Base-by-base conservation (phyloP, 495 filamentous ascomycete genomes). In the Penicillium cinerascens region DNA sequence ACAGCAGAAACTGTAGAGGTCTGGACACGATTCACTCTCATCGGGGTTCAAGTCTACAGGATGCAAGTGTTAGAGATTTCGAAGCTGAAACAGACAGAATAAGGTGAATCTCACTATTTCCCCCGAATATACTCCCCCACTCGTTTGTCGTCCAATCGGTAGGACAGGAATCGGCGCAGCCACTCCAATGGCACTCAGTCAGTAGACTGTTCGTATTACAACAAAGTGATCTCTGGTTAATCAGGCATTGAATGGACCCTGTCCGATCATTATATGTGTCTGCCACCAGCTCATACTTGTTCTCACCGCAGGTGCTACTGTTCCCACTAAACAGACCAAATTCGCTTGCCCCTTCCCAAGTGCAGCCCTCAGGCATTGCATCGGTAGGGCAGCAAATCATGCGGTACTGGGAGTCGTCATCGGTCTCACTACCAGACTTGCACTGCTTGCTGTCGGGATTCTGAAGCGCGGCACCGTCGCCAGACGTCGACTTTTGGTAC, bases 381-480 rank as follows among this genome's bases (percentile, higher is more conserved):
- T 52, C 17, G 4, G 41, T 52, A 0, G 42, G 49, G 17, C 49
- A 52, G 22, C 42, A 45, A 3, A 52, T 51, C 2, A 51, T 1
- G 1, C 41, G 18, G 27, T 44, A 51, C 40, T 51, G 18, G 25
- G 48, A 17, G 17, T 52, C 11, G 25, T 23, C 40, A 23, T 42
- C 6, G 13, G 18, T 20, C 40, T 27, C 25, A 27, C 40, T 10
- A 20, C 40, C 20, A 42, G 20, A 11, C 6, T 13, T 3, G 22
- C 40, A 20, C 6, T 20, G 18, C 23, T 42, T 11, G 40, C 40
- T 11, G 25, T 27, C 25, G 25, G 25, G 25, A 27, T 27, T 27
- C 25, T 27, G 25, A 27, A 27, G 25, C 25, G 25, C 25, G 8
- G 4, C 25, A 27, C 25, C 25, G 25, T 27, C 25, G 8, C 25